A percentile compares a stretch with the other conserved stretches of the same genome.
Evolutionary conservation across 2,329 filamentous ascomycete genomes (phyloP).

Genomic region (Phialemonium atrogriseum): DNA sequence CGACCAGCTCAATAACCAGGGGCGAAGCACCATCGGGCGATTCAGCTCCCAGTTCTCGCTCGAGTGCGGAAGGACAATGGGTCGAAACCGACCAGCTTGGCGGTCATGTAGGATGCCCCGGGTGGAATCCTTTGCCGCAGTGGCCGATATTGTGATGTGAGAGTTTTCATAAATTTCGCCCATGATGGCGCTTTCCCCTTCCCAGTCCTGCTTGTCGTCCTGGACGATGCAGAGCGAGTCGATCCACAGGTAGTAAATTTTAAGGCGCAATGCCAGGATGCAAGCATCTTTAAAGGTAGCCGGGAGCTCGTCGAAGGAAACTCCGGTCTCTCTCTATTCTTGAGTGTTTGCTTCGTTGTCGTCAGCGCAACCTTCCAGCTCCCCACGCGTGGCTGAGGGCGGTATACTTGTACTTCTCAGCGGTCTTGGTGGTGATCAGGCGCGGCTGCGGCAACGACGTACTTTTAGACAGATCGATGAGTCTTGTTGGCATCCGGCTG

Average conservation of each 20-base stretch:
- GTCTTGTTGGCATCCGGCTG: conserved; percentile 15
- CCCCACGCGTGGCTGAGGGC: conserved; percentile 20
- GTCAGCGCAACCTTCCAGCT: conserved; percentile 6
- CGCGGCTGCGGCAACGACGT: background rate
- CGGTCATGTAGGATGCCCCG: no score
- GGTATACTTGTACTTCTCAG: conserved; percentile 4
- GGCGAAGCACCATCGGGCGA: no score
- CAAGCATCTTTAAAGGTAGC: conserved; percentile 12
- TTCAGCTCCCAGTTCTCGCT: no score
- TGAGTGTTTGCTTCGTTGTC: conserved; percentile 4
- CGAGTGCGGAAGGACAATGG: no score
- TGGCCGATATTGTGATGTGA: no score
- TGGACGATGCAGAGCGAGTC: conserved; percentile 18
- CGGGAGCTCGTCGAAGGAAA: conserved; percentile 5
- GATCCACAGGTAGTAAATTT: conserved; percentile 14
- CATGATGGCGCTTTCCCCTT: no score
- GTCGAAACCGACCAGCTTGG: no score
- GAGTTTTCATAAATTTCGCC: no score
- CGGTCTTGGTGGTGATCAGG: conserved; percentile 2
- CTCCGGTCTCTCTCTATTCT: background rate
- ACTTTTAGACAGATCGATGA: conserved; percentile 12
- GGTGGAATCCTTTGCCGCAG: no score
- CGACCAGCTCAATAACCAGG: no score
- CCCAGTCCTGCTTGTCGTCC: no score
- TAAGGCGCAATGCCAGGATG: conserved; percentile 6